Conservation (phyloP, 164 flowering plant genomes). For the Berberis vulgaris region DNA sequence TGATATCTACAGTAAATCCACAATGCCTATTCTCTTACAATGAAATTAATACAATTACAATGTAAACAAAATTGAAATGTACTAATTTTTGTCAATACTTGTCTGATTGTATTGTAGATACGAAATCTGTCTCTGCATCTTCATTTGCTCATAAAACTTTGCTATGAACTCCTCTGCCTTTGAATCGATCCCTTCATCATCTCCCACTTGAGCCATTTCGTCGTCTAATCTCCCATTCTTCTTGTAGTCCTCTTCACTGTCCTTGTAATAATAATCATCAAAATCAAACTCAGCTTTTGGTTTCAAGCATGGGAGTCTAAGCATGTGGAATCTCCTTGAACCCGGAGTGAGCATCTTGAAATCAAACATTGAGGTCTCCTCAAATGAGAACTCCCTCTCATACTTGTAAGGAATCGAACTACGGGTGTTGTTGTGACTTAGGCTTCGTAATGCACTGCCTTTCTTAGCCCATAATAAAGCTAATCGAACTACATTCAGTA, state of each 20-base stretch:
- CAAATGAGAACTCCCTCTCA: conserved; percentile 77
- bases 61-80: neutral
- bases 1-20: conserved; percentile 18
- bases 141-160: conserved; percentile 62
- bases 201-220: conserved; percentile 5
- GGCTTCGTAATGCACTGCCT: conserved; percentile 52
- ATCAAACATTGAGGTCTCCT: conserved; percentile 55
- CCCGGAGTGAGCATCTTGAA: conserved; percentile 46
- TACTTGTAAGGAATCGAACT: conserved; percentile 23
- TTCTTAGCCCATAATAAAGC: conserved; percentile 68
- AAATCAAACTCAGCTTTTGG: conserved; percentile 47
- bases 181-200: conserved; percentile 47
- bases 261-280: conserved; percentile 10
- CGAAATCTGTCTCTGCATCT: conserved; percentile 64
- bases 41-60: neutral
- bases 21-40: neutral
- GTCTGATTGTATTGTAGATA: conserved; percentile 34
- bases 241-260: conserved; percentile 6
- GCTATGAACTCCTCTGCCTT: conserved; percentile 77
- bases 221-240: conserved; percentile 1
- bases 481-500: conserved; percentile 62
- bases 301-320: conserved; percentile 25
- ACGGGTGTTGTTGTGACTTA: conserved; percentile 14
- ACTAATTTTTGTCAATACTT: conserved; percentile 12
- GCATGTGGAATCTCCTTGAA: conserved; percentile 52